Conservation (phyloP, 352 stramenopile genomes). For the Phytophthora melonis region DNA sequence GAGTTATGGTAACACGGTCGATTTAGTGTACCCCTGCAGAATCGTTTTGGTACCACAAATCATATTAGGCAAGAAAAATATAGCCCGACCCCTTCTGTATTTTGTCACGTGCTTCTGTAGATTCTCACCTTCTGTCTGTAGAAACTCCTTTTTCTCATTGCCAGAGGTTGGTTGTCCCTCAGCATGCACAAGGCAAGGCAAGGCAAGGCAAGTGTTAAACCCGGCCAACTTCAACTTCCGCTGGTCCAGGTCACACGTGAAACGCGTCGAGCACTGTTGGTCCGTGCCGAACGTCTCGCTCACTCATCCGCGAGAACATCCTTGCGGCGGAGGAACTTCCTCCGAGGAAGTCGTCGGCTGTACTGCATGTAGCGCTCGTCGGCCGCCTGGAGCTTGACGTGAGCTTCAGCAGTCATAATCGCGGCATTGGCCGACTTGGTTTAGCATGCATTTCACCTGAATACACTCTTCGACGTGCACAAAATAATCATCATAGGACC, state of each 20-base stretch:
- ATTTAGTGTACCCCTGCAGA: no score
- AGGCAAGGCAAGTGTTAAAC: constrained; percentile 18
- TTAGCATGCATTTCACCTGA: constrained; percentile 41
- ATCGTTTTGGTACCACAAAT: no score
- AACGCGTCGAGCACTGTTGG: constrained; percentile 12
- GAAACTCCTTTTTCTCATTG: no score
- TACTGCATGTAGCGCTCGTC: not conserved
- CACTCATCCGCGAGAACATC: constrained; percentile 1
- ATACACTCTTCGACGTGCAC: constrained; percentile 19
- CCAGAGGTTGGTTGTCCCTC: no score
- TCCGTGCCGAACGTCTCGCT: not conserved
- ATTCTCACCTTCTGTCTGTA: no score
- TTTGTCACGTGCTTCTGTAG: no score
- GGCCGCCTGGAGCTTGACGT: constrained; percentile 4
- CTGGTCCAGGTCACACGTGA: constrained; percentile 12
- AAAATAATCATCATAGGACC: not conserved
- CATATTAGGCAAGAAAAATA: no score
- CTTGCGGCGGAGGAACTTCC: constrained; percentile 1
- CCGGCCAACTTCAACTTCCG: constrained; percentile 23
- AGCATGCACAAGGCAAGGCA: no score
- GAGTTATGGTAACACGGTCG: no score
- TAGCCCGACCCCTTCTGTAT: no score
- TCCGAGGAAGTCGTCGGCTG: no score
- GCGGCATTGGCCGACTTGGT: not conserved
- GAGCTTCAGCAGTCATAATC: not conserved